Percentiles rank a stretch among this genome's conserved stretches.
phyloP scores from a whole-genome alignment of 352 stramenopile species.

The Aphanomyces euteiches region DNA sequence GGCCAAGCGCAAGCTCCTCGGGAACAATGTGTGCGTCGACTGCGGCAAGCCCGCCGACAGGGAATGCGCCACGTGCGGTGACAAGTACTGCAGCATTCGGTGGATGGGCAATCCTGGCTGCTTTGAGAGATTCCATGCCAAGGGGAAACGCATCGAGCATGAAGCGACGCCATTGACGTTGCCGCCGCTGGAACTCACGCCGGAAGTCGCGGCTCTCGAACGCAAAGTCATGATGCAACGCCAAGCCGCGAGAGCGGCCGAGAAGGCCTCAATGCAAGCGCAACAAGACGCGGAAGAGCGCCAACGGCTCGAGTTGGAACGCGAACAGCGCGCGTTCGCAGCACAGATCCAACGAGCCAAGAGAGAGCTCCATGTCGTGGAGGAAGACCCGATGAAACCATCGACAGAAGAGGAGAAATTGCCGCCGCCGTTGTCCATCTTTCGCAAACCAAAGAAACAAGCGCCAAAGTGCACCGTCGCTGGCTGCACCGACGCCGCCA shows the following conservation, averaged over 20 bases:
- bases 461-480: not conserved
- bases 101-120: conserved; percentile 83
- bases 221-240: not conserved
- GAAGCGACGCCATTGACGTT: conserved; percentile 40
- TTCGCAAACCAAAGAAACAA: conserved; percentile 12
- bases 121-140: conserved; percentile 77
- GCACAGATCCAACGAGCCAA: conserved; percentile 9
- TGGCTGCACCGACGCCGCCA: not conserved
- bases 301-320: not conserved
- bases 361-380: not conserved
- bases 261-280: not conserved
- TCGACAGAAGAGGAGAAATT: not conserved
- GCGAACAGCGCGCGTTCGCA: not conserved
- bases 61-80: conserved; percentile 54
- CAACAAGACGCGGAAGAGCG: not conserved
- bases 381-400: not conserved
- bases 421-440: not conserved
- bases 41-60: conserved; percentile 70
- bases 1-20: conserved; percentile 48
- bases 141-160: conserved; percentile 63
- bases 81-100: conserved; percentile 77
- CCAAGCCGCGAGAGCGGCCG: not conserved
- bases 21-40: conserved; percentile 65
- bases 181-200: conserved; percentile 38
- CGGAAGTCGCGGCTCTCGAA: conserved; percentile 42